Evolutionary conservation across 345 rosid species (phyloP).

Genomic region (Reutealis trisperma): DNA sequence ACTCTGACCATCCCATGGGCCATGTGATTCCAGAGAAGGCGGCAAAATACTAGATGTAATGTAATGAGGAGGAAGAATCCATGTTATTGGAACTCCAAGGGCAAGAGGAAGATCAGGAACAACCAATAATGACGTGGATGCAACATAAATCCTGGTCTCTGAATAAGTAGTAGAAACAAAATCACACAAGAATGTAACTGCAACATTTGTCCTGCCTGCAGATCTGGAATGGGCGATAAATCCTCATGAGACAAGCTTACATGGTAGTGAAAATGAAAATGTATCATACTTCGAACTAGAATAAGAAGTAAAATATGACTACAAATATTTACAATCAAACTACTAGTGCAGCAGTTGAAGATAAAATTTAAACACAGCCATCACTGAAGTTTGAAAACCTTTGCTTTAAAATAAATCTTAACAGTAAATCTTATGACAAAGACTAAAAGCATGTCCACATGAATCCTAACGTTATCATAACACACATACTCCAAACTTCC

Average conservation of each 20-base stretch:
- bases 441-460: neutral
- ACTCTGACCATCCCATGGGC: constrained; percentile 57
- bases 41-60: constrained; percentile 70
- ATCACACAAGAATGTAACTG: constrained; percentile 79
- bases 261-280: constrained; percentile 13
- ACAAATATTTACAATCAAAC: neutral
- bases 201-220: constrained; percentile 67
- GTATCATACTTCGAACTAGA: neutral
- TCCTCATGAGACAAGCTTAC: constrained; percentile 25
- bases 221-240: constrained; percentile 52
- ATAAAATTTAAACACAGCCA: constrained; percentile 4
- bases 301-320: constrained; percentile 17
- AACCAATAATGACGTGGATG: constrained; percentile 59
- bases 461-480: neutral
- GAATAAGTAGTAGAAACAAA: constrained; percentile 62
- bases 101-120: constrained; percentile 85
- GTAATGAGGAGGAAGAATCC: constrained; percentile 90
- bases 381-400: neutral
- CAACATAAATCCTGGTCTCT: constrained; percentile 63
- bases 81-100: constrained; percentile 80
- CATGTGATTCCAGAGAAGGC: constrained; percentile 47
- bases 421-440: neutral
- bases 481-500: neutral
- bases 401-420: neutral
- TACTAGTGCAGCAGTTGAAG: neutral